Conservation (phyloP, 2,329 filamentous ascomycete species). For the Colletotrichum paranaense region DNA sequence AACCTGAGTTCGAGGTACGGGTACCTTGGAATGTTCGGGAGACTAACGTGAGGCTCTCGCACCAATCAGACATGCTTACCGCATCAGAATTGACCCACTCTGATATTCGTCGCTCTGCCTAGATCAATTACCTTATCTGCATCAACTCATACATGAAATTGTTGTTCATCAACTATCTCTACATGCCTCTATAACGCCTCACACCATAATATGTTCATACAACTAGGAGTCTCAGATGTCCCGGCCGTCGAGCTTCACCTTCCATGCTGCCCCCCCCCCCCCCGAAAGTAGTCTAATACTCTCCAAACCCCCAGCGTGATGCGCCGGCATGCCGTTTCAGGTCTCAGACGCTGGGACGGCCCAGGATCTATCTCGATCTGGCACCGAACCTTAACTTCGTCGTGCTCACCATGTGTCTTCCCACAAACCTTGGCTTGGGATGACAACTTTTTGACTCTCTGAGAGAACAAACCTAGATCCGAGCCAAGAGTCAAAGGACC, state of each 20-base stretch:
- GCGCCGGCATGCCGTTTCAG: slow-evolving; percentile 23
- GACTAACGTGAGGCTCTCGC: not conserved
- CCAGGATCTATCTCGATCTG: slow-evolving; percentile 25
- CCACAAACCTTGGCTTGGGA: slow-evolving; percentile 12
- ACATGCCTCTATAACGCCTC: not conserved
- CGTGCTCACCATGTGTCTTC: slow-evolving; percentile 17
- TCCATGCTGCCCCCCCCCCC: not conserved
- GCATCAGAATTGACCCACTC: slow-evolving; percentile 12
- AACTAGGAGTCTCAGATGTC: not conserved
- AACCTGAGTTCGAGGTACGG: not conserved
- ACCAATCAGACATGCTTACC: slow-evolving; percentile 16
- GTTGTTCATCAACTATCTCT: not conserved
- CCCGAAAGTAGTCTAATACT: not conserved
- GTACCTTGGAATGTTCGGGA: not conserved
- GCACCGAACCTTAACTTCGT: slow-evolving; percentile 18
- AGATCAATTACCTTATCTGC: not conserved
- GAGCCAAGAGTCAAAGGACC: not conserved
- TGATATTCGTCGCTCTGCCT: slow-evolving; percentile 5
- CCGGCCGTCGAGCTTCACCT: not conserved
- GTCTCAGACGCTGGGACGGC: slow-evolving; percentile 16
- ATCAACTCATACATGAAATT: too few species aligned
- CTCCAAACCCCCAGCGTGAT: not conserved
- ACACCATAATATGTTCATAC: not conserved
- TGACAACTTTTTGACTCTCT: slow-evolving; percentile 14
- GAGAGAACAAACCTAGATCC: slow-evolving; percentile 1